Base-by-base conservation (phyloP, 345 rosid genomes). In the Acer yangbiense region DNA sequence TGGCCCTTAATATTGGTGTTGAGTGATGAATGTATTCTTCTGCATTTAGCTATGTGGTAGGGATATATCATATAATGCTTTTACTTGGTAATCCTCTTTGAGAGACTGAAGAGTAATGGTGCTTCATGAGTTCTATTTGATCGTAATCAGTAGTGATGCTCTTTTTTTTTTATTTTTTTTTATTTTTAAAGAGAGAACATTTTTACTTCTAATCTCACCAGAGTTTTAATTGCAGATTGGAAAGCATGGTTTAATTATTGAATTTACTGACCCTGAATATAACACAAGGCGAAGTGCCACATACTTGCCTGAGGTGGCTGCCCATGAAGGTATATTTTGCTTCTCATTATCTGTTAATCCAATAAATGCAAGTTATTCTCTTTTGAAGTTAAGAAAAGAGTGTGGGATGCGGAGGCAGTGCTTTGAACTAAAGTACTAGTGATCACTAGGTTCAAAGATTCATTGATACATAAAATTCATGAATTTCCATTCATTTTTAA, bases 291-390 rank as follows among this genome's bases (percentile, higher is more conserved):
- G 97, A 72, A 96, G 88, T 76, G 99, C 98, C 63, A 96, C 99
- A 50, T 96, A 96, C 79, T 78, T 96, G 87, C 99, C 99, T 72
- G 99, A 96, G 82, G 98, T 96, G 72, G 90, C 99, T 78, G 97
- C 97, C 68, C 95, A 94, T 76, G 99, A 96, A 96, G 98, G 99
- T 92, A 83, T 46, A 61, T 54, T 72, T 60, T 35, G 27, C 58
- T 77, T 41, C 74, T 48, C 39, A 9, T 32, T 63, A 14, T 11
- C 61, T 27, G 32, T 43, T 20, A n/a, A 75, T 39, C 54, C 11
- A 2, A n/a, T 75, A 7, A 2, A 32, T 66, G 54, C 25, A 18
- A 68, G 35, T 54, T 41, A 8, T 17, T 69, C 46, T 9, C 14
- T 64, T 46, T 54, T 65, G 50, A 54, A 23, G 27, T 29, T 5